Base-by-base conservation (phyloP, 306 rosid genomes). In the Hippophae tibetana region DNA sequence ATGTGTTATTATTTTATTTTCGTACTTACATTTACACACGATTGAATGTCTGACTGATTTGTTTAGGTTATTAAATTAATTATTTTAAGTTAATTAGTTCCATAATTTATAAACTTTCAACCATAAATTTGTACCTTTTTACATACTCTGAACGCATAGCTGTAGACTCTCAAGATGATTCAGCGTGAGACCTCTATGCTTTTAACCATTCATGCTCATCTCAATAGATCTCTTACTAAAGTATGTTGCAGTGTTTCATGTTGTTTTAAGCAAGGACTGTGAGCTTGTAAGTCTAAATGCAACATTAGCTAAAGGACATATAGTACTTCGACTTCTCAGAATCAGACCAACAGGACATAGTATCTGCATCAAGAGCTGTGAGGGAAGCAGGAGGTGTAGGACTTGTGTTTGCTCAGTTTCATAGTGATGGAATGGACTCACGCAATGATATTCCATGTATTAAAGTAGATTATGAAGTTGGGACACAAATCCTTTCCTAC, bases 71-170 rank as follows among this genome's bases (percentile, higher is more conserved):
- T n/a, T n/a, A n/a, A n/a, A n/a, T n/a, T n/a, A n/a, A n/a, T n/a
- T n/a, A n/a, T n/a, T n/a, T n/a, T n/a, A n/a, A n/a, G n/a, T n/a
- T n/a, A n/a, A n/a, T n/a, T n/a, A n/a, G n/a, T n/a, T n/a, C n/a
- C n/a, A n/a, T n/a, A n/a, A n/a, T n/a, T n/a, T n/a, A n/a, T n/a
- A n/a, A n/a, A n/a, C n/a, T n/a, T n/a, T n/a, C n/a, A n/a, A 60
- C 51, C 74, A 31, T 61, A 78, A 62, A 73, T 77, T 59, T 48
- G 74, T 56, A 7, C 70, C 71, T 42, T 75, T 75, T 86, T 31
- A 78, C 89, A 50, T 80, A 86, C 76, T 86, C 89, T 0, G 89
- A 82, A 56, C 89, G 94, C 63, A 65, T 86, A 65, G 83, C 89
- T 11, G 45, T 65, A 43, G 80, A 82, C 63, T 51, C 72, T 47